phyloP scores from a whole-genome alignment of 2,329 filamentous ascomycete species.

The Alternaria incomplexa region DNA sequence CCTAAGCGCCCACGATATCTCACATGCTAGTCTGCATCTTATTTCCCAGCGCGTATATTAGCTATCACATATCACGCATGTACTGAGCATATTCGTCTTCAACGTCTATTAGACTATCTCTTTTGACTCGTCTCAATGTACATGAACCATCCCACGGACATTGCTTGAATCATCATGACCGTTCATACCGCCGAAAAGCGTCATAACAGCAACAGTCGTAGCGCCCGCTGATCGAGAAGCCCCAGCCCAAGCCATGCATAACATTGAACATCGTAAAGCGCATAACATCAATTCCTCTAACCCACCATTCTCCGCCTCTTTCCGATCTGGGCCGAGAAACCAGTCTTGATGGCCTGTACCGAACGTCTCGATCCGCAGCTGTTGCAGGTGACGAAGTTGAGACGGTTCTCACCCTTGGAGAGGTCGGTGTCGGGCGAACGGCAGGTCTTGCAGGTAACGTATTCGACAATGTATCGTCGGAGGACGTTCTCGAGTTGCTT shows the following conservation, averaged over 20 bases:
- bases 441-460: slow-evolving; percentile 99
- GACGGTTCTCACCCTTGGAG: slow-evolving; percentile 97
- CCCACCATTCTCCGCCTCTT: slow-evolving; percentile 95
- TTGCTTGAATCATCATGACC: slow-evolving; percentile 9
- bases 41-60: slow-evolving; percentile 14
- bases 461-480: slow-evolving; percentile 95
- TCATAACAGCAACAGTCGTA: slow-evolving; percentile 17
- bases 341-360: slow-evolving; percentile 98
- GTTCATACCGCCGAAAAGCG: slow-evolving; percentile 2
- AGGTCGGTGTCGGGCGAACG: slow-evolving; percentile 61
- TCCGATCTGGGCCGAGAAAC: slow-evolving; percentile 99
- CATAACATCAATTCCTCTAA: slow-evolving; percentile 56
- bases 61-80: background rate
- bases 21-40: slow-evolving; percentile 1
- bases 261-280: slow-evolving; percentile 29
- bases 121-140: background rate
- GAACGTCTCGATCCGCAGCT: slow-evolving; percentile 70
- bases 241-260: slow-evolving; percentile 30
- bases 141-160: background rate
- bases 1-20: slow-evolving; percentile 22
- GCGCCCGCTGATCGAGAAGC: slow-evolving; percentile 23
- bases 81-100: background rate
- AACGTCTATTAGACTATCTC: background rate
- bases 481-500: slow-evolving; percentile 99
- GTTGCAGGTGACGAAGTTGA: slow-evolving; percentile 99